Base-by-base conservation (phyloP, 2,329 filamentous ascomycete genomes). In the Pseudogymnoascus sp. region DNA sequence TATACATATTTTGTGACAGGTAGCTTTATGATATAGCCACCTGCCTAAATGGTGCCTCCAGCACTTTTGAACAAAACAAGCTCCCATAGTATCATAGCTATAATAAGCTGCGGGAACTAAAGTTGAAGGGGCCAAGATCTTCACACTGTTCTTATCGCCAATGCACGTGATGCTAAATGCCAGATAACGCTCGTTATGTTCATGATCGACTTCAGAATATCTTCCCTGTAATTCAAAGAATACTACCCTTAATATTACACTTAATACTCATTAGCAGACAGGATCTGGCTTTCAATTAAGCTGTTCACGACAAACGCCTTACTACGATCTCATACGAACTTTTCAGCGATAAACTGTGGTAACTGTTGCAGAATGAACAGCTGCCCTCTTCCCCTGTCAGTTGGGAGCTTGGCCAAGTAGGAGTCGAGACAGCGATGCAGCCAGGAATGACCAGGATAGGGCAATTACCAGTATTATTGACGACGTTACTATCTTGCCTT, bases 341-440 rank as follows among this genome's bases (percentile, higher is more conserved):
- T 56, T 35, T 25, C 10, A 14, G 50, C 50, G 50, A 33, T 56
- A 35, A 33, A 35, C 28, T 21, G 50, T 35, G 16, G 28, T 21
- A 56, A 33, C 28, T 35, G 50, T 16, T 16, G 16, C 50, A 56
- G 50, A 56, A 56, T 56, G 50, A 56, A 56, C 50, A 16, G 50
- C 50, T 33, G 50, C 10, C 11, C 18, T 35, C 50, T 33, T 21
- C 28, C 10, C 18, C 28, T 35, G 50, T 35, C 50, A 56, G 28
- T 56, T 56, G 28, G 50, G n/a, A 56, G 28, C 50, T 56, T 18
- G 50, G 28, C 50, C 50, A 56, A 35, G n/a, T 56, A 56, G 50
- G 50, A 56, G 50, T 56, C 28, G 28, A 56, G n/a, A 56, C 16
- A 56, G 50, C 50, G 50, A 56, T 56, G 50, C 50, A 21, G 50